A percentile compares a stretch with the other conserved stretches of the same genome.
Conservation (phyloP, 306 rosid species). For the Carpinus viminea region DNA sequence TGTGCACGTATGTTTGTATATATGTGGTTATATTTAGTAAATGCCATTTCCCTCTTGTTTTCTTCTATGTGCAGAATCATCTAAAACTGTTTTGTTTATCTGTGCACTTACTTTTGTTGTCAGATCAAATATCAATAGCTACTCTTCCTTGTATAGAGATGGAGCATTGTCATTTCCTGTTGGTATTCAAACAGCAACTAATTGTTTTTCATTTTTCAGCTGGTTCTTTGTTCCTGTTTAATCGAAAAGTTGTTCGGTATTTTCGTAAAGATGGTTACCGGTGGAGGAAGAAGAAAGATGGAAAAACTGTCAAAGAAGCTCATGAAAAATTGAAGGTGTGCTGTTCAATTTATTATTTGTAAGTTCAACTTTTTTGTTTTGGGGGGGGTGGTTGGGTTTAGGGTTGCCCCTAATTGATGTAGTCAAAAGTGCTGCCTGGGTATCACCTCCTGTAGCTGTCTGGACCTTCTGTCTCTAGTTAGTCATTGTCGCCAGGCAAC, state of each 20-base stretch:
- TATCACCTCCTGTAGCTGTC: constrained; percentile 9
- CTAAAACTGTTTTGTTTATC: not conserved
- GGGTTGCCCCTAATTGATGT: constrained; percentile 19
- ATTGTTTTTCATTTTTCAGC: constrained; percentile 39
- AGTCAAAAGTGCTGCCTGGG: constrained; percentile 25
- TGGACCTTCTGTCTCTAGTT: constrained; percentile 1
- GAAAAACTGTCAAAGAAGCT: constrained; percentile 78
- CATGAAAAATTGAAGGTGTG: constrained; percentile 94
- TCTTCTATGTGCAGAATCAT: not conserved
- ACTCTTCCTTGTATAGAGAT: not conserved
- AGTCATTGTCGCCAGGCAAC: constrained; percentile 22
- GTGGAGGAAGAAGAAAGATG: constrained; percentile 88
- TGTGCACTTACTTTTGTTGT: not conserved
- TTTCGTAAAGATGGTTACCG: constrained; percentile 84
- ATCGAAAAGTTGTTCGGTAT: constrained; percentile 66
- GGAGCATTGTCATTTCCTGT: not conserved
- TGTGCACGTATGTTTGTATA: not conserved
- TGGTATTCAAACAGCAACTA: constrained; percentile 11
- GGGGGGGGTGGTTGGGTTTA: not conserved
- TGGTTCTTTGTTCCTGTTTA: constrained; percentile 74
- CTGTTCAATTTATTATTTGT: constrained; percentile 67
- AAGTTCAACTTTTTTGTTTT: constrained; percentile 40
- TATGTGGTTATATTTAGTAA: not conserved
- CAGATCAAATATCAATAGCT: not conserved
- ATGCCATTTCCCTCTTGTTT: not conserved